A percentile compares a stretch with the other conserved stretches of the same genome.
phyloP scores from a whole-genome alignment of 2,329 filamentous ascomycete species.

The Fusarium transvaalense region DNA sequence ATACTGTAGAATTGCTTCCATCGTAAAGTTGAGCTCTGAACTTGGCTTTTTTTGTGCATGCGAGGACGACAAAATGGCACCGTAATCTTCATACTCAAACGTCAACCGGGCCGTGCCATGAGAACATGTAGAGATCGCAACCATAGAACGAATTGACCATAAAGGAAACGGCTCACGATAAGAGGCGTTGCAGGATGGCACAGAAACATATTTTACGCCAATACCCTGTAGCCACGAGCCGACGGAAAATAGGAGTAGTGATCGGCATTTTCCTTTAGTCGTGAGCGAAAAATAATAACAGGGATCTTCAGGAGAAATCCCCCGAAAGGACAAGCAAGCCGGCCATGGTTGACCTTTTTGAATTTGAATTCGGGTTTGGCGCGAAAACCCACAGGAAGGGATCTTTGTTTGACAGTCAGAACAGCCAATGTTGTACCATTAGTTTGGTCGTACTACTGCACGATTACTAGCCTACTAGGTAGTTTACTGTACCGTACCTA shows the following conservation, averaged over 20 bases:
- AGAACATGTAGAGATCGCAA: neutral
- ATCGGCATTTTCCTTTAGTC: constrained; percentile 22
- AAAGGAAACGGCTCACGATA: neutral
- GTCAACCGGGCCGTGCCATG: neutral
- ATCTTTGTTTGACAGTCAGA: constrained; percentile 3
- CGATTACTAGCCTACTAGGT: neutral
- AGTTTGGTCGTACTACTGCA: neutral
- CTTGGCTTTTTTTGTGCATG: neutral
- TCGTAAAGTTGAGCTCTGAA: neutral
- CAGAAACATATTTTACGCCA: constrained; percentile 16
- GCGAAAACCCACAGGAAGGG: constrained; percentile 13
- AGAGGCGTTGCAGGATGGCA: constrained; percentile 2
- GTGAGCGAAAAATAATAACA: constrained; percentile 14
- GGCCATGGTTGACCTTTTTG: constrained; percentile 7
- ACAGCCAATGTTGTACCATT: neutral
- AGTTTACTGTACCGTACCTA: neutral
- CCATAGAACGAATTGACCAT: neutral
- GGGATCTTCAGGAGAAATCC: constrained; percentile 27
- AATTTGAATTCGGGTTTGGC: constrained; percentile 13
- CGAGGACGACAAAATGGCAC: neutral
- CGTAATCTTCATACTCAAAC: neutral
- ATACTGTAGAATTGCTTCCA: neutral
- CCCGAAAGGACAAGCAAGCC: constrained; percentile 16
- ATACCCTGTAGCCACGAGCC: constrained; percentile 11
- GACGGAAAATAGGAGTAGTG: constrained; percentile 17